A percentile compares a stretch with the other conserved stretches of the same genome.
phyloP scores from a whole-genome alignment of 192 early-diverging fungal species.

The Backusella tuberculispora region DNA sequence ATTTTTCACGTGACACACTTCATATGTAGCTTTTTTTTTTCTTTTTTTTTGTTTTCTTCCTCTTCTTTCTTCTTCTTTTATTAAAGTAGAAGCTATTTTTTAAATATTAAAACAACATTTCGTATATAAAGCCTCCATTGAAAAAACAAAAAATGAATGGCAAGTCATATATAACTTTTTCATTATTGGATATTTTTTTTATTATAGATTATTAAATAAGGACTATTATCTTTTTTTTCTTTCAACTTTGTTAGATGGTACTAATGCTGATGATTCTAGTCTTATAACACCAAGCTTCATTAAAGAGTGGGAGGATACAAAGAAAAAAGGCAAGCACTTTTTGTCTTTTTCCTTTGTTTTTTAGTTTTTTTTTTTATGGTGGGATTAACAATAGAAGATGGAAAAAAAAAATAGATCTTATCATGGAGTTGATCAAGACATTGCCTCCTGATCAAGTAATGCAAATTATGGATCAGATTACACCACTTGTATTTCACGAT shows the following conservation, averaged over 20 bases:
- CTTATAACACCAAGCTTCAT: constrained; percentile 44
- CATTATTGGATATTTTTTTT: too few species aligned
- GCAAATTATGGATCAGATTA: constrained; percentile 42
- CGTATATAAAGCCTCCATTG: too few species aligned
- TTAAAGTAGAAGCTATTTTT: too few species aligned
- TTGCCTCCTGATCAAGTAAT: constrained; percentile 48
- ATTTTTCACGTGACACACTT: too few species aligned
- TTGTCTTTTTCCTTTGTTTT: background rate
- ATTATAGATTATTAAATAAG: background rate
- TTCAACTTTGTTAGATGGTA: background rate
- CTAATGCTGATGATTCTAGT: background rate
- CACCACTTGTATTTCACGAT: constrained; percentile 56
- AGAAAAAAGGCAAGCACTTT: constrained; percentile 39
- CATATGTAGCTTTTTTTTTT: too few species aligned
- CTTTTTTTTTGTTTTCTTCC: too few species aligned
- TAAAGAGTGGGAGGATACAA: constrained; percentile 44
- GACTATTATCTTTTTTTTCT: background rate
- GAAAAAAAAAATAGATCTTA: constrained; percentile 46
- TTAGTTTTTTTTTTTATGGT: background rate
- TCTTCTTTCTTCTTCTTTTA: too few species aligned
- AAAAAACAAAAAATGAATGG: too few species aligned
- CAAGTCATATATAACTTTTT: too few species aligned
- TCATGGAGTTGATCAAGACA: constrained; percentile 52
- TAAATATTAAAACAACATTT: too few species aligned
- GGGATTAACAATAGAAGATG: background rate